Base-by-base conservation (phyloP, 2,329 filamentous ascomycete genomes). In the Fusarium napiforme region DNA sequence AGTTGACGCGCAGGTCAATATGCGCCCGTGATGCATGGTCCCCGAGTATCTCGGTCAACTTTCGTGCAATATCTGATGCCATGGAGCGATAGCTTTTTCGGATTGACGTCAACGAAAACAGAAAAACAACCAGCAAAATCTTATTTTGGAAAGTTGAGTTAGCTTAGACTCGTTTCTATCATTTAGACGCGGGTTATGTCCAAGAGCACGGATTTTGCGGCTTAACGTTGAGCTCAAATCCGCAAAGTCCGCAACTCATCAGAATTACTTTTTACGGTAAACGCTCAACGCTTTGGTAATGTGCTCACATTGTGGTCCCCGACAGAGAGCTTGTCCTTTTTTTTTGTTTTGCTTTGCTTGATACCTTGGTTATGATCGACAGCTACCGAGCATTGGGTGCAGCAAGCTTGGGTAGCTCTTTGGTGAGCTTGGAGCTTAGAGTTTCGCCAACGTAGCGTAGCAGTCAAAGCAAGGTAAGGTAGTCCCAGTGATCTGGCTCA, bases 401-500 rank as follows among this genome's bases (percentile, higher is more conserved):
- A 23, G 32, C 32, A 52, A 19, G 47, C 47, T 52, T 34, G 18
- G 30, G n/a, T 53, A 69, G 47, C 52, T 69, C 2, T 50, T 53
- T 40, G 23, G 57, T 19, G 39, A 46, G 56, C 66, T 42, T 45
- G 42, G 30, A 71, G 59, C 60, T 60, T 65, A 50, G 59, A 50
- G 50, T 62, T 61, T 40, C 30, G 21, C 23, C 39, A 39, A 45
- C 21, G 23, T 26, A 52, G 26, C 37, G 39, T 42, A 26, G 26
- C 30, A 61, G 46, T 34, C 16, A 36, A 28, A 37, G 52, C 15
- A 26, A 57, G 49, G 66, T 49, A 73, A 57, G 49, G 66, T 49
- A 73, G 70, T 69, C 66, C 71, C 70, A 73, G 66, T 67, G 71
- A 73, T 73, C 60, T 72, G 70, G 70, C 69, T 72, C 69, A 73